Evolutionary conservation across 345 rosid species (phyloP).

Genomic region (Linum usitatissimum): DNA sequence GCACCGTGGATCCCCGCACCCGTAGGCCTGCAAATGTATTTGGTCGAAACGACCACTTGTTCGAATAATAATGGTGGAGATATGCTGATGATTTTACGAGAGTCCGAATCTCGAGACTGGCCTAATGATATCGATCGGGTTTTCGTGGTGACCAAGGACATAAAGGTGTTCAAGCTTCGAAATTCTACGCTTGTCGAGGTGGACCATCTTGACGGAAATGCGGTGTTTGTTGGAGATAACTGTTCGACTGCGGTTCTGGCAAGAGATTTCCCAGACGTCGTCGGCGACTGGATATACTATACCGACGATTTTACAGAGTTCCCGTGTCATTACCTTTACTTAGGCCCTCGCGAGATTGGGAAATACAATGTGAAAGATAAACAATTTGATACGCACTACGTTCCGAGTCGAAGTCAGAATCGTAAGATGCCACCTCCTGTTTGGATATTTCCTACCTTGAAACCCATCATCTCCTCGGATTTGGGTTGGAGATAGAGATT

Average conservation of each 20-base stretch:
- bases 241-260: neutral
- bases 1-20: too few relatives aligned
- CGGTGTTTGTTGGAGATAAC: neutral
- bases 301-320: neutral
- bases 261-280: neutral
- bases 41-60: too few relatives aligned
- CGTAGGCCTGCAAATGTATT: too few relatives aligned
- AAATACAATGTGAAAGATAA: neutral
- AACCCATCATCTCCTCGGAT: too few relatives aligned
- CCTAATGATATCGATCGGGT: too few relatives aligned
- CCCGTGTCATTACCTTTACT: neutral
- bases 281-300: neutral
- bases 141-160: neutral
- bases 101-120: too few relatives aligned
- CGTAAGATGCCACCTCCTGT: too few relatives aligned
- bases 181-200: neutral
- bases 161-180: neutral
- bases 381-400: neutral
- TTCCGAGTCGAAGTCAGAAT: too few relatives aligned
- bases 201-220: neutral
- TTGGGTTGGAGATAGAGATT: too few relatives aligned
- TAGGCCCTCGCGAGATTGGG: neutral
- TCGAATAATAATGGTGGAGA: neutral
- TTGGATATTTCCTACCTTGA: too few relatives aligned
- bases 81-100: neutral